Base-by-base conservation (phyloP, 2,329 filamentous ascomycete genomes). In the Hortaea werneckii region DNA sequence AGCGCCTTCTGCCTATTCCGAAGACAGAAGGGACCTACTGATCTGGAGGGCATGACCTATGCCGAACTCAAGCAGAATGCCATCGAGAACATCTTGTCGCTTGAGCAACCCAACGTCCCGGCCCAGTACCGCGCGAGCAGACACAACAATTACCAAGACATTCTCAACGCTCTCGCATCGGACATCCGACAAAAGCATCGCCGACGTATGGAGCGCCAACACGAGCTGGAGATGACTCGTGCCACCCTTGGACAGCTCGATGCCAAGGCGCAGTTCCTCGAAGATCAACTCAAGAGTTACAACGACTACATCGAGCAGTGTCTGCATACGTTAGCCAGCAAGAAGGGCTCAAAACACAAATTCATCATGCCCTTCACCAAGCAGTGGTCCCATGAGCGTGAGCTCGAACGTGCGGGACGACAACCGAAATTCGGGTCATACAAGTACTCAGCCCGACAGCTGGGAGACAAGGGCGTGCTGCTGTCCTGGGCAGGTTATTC, bases 301-400 rank as follows among this genome's bases (percentile, higher is more conserved):
- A 95, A 98, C 63, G 88, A 98, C 69, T 98, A 98, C 68, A 95
- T 98, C 61, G 94, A 98, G 70, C 89, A 95, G 66, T 90, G 92
- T 41, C 95, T 98, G 87, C 77, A 89, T 49, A 98, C 94, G 4
- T 74, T 98, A 48, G 92, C 96, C 66, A 95, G 86, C 69, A 94
- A 95, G 67, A 95, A 95, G 69, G 94, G 94, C 71, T 94, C 94
- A 66, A 57, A 59, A 12, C 54, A 59, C 45, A 80, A 85, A 44
- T 95, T 95, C 74, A 76, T 95, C 46, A 78, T 98, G 65, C 92
- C 92, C 10, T 98, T 98, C 65, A 95, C 90, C 26, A 94, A 94
- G 62, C 92, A 98, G 67, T 98, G 95, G 79, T 94, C 95, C 67
- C 92, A 98, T 68, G 88, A 96, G 70, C 83, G 88, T 54, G 92